Percentiles rank a stretch among this genome's conserved stretches.
These are phyloP conservation scores for Pichia sp. DNA, from an alignment of 1,139 yeast genomes.

Conservation along the genomic window DNA sequence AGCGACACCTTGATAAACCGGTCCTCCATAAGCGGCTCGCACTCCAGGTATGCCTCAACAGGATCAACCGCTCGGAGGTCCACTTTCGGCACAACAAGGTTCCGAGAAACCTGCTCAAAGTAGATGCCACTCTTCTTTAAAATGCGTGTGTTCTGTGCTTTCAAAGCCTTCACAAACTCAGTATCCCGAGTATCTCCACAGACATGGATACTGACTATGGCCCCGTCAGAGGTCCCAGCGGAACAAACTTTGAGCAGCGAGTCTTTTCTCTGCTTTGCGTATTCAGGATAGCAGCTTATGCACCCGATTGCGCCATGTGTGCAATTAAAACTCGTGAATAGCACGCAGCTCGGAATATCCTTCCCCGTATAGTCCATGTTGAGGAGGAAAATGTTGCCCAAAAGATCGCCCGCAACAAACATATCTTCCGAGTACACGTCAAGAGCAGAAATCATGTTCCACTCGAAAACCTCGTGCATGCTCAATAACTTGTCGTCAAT, in stretches of 20 bases:
- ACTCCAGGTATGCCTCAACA: not conserved
- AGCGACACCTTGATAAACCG: not conserved
- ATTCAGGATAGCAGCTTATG: slow-evolving; percentile 2
- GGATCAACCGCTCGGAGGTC: not conserved
- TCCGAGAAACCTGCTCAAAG: slow-evolving; percentile 1
- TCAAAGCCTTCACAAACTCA: not conserved
- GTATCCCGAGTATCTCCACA: not conserved
- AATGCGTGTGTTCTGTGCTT: not conserved
- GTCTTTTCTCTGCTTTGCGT: not conserved
- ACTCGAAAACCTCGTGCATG: not conserved
- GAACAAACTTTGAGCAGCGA: not conserved
- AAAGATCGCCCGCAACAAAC: slow-evolving; percentile 9
- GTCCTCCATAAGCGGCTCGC: not conserved
- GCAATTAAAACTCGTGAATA: slow-evolving; percentile 6
- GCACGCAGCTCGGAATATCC: slow-evolving; percentile 3
- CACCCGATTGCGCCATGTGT: slow-evolving; percentile 3
- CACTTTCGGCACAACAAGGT: not conserved
- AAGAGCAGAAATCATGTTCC: slow-evolving; percentile 11
- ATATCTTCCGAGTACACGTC: slow-evolving; percentile 12
- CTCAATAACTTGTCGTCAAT: not conserved
- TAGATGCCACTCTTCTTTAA: not conserved
- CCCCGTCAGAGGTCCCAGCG: slow-evolving; percentile 12
- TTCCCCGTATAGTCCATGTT: slow-evolving; percentile 3
- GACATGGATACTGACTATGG: slow-evolving; percentile 1
- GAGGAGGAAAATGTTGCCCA: slow-evolving; percentile 12